Base-by-base conservation (phyloP, 805 yeast genomes). In the Starmerella stigmatis region DNA sequence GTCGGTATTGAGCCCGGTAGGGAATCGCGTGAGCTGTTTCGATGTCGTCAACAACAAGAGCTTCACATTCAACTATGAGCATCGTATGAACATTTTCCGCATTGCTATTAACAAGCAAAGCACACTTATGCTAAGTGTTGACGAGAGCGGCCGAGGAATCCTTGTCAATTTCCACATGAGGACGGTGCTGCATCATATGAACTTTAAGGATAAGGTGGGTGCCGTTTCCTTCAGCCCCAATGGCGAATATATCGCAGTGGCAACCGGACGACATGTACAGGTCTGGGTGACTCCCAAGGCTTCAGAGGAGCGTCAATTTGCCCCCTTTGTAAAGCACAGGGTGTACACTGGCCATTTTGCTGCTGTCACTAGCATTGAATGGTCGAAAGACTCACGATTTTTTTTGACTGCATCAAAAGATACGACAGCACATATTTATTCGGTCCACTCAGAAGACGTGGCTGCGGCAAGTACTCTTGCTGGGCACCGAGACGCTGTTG, bases 361-460 rank as follows among this genome's bases (percentile, higher is more conserved):
- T 41, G 94, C 85, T 55, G 76, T 92, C 20, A 71, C 75, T 1
- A 76, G 86, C 2, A 62, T 92, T 10, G 71, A 84, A 3, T 92
- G 97, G 97, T 85, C 96, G 1, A 71, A 70, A 23, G 98, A 92
- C 63, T 83, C 95, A 4, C 73, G 95, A 55, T 92, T 86, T 60
- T 73, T 92, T 55, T 68, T 92, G 33, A 76, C 95, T 2, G 73
- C 94, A 2, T 81, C 94, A 19, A 84, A 85, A 59, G 98, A 92
- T 66, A 71, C 92, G 72, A 83, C 96, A 0, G 78, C 94, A 1
- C 75, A 88, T 54, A 73, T 92, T 7, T 89, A 79, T 65, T 85
- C 96, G 1, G 66, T 92, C 30, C 68, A 76, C 37, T 67, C 82
- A 0, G 79, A 73, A 23, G 92, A 74, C 68, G 79, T 71, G 56